A percentile compares a stretch with the other conserved stretches of the same genome.
Conservation (phyloP, 2,329 filamentous ascomycete genomes). For the Colletotrichum lentis region DNA sequence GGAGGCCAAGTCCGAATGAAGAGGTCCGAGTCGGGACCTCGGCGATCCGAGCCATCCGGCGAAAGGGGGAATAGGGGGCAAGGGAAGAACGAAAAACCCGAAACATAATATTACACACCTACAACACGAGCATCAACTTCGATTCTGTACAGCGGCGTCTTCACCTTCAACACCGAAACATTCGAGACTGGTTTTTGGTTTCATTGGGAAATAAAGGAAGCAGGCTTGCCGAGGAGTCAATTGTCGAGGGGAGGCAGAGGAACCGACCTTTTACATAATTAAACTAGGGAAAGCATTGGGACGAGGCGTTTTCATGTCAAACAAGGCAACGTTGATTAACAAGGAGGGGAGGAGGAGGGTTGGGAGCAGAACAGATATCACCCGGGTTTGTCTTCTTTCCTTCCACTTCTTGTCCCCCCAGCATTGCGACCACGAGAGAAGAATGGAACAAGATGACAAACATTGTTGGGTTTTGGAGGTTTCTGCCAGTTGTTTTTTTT, state of each 20-base stretch:
- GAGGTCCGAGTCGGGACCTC: neutral
- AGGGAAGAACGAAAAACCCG: neutral
- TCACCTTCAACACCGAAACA: constrained; percentile 1
- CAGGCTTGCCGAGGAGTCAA: neutral
- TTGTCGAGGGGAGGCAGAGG: neutral
- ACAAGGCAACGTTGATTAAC: constrained; percentile 15
- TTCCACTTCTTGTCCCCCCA: neutral
- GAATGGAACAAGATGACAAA: neutral
- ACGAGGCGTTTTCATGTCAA: constrained; percentile 34
- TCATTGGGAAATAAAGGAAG: constrained; percentile 9
- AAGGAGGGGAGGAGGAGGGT: neutral
- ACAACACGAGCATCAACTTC: constrained; percentile 7
- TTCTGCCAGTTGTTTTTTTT: neutral
- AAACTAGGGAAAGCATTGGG: constrained; percentile 34
- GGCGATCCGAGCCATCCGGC: constrained; percentile 18
- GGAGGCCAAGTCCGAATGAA: constrained; percentile 32
- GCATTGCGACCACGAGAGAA: constrained; percentile 33
- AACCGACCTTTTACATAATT: constrained; percentile 1
- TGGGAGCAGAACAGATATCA: constrained; percentile 9
- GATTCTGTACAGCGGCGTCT: constrained; percentile 28
- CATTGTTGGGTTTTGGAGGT: neutral
- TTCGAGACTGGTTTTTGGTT: constrained; percentile 29
- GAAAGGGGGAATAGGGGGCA: neutral
- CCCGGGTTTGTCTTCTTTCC: constrained; percentile 7
- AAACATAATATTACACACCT: constrained; percentile 16